Percentiles rank a stretch among this genome's conserved stretches.
Evolutionary conservation across 2,329 filamentous ascomycete genomes (phyloP).

Genomic region (Didymella pinodella): DNA sequence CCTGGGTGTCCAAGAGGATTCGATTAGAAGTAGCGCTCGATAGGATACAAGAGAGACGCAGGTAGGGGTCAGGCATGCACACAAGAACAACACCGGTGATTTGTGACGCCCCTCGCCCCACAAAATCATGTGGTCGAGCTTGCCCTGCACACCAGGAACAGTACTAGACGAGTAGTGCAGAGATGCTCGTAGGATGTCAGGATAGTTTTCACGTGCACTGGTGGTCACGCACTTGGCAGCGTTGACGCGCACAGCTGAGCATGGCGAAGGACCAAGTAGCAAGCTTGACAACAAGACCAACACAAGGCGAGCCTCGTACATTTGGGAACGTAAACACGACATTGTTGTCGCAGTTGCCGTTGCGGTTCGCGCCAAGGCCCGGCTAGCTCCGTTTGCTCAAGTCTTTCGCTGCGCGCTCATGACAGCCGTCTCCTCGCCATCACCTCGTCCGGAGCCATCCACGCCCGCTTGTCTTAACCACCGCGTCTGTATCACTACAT

Average conservation of each 20-base stretch:
- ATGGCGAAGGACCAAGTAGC: neutral
- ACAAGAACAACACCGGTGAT: neutral
- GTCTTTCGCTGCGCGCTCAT: slow-evolving; percentile 21
- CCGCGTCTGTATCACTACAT: slow-evolving; percentile 23
- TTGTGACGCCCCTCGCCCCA: neutral
- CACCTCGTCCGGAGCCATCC: slow-evolving; percentile 18
- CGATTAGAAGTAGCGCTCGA: neutral
- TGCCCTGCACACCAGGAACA: neutral
- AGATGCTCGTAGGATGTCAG: neutral
- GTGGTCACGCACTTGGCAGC: neutral
- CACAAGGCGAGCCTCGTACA: neutral
- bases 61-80: neutral
- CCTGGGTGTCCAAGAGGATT: too few species aligned
- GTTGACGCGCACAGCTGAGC: neutral
- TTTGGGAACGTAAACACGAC: neutral
- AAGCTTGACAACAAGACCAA: neutral
- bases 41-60: neutral
- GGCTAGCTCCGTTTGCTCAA: slow-evolving; percentile 17
- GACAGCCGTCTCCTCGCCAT: slow-evolving; percentile 26
- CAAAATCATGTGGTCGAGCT: neutral
- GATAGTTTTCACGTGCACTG: neutral
- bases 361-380: slow-evolving; percentile 12
- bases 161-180: neutral
- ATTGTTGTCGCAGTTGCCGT: neutral
- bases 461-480: slow-evolving; percentile 26